A percentile compares a stretch with the other conserved stretches of the same genome.
Evolutionary conservation across 2,329 filamentous ascomycete genomes (phyloP).

Genomic region (Fusarium agapanthi): DNA sequence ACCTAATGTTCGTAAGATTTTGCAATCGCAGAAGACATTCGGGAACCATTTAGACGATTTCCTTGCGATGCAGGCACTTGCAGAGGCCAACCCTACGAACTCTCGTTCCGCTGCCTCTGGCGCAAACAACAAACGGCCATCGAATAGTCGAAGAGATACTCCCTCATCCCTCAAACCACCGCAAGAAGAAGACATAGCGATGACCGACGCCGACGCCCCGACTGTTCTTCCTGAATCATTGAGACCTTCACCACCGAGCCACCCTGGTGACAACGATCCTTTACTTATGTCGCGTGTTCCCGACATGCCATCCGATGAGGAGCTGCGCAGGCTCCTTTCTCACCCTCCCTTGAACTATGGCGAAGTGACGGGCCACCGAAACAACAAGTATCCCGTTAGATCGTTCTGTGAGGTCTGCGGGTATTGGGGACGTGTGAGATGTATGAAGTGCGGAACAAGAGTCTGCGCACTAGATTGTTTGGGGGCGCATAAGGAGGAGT

Average conservation of each 20-base stretch:
- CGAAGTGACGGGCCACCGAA: slow-evolving; percentile 64
- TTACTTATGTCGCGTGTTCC: slow-evolving; percentile 69
- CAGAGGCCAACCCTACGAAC: slow-evolving; percentile 49
- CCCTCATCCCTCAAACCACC: slow-evolving; percentile 31
- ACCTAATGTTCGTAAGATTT: slow-evolving; percentile 76
- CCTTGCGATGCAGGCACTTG: slow-evolving; percentile 67
- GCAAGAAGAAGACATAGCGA: slow-evolving; percentile 40
- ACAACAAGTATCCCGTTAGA: slow-evolving; percentile 63
- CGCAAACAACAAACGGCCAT: slow-evolving; percentile 44
- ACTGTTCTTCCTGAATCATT: slow-evolving; percentile 49
- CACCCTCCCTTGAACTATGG: slow-evolving; percentile 73
- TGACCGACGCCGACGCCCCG: slow-evolving; percentile 40
- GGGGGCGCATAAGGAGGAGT: slow-evolving; percentile 76
- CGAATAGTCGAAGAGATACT: slow-evolving; percentile 40
- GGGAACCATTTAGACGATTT: slow-evolving; percentile 85
- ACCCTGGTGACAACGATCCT: slow-evolving; percentile 63
- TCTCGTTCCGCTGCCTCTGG: slow-evolving; percentile 44
- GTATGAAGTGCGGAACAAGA: slow-evolving; percentile 79
- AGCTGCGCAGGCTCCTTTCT: slow-evolving; percentile 70
- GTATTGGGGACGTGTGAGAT: slow-evolving; percentile 81
- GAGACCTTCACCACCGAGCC: slow-evolving; percentile 47
- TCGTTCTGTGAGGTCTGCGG: slow-evolving; percentile 82
- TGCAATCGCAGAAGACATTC: slow-evolving; percentile 84
- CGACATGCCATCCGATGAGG: slow-evolving; percentile 63
- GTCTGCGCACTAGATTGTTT: slow-evolving; percentile 82